Base-by-base conservation (phyloP, 169 alveolate species). In the Neospora caninum region DNA sequence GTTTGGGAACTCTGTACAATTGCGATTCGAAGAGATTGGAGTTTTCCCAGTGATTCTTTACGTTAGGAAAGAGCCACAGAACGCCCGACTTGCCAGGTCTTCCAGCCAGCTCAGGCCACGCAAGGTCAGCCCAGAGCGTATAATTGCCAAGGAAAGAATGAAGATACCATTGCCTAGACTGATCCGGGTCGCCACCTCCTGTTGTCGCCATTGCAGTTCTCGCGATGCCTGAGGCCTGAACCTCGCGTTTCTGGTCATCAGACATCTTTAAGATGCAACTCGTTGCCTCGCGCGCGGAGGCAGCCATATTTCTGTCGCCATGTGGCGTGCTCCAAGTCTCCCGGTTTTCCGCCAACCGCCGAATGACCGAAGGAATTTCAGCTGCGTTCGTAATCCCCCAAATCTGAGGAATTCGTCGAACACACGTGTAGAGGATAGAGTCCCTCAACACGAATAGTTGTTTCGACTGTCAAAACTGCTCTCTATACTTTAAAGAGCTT, bases 131-230 rank as follows among this genome's bases (percentile, higher is more conserved):
- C 64, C 70, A 83, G n/a, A 93, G 93, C 34, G 95, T 93, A 31
- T 84, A 93, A 38, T 93, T 93, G 64, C 95, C 95, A 41, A 93
- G 86, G 84, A 93, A 93, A 2, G 95, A 93, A 53, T 93, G 95
- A 38, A 93, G 84, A 49, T 93, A 87, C 95, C 95, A 93, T 42
- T 93, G 95, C 36, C 95, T 45, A 80, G 89, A 41, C 67, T 93
- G 95, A 38, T 67, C 89, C n/a, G 95, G 95, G 39, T 93, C 95
- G 18, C 95, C 95, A 13, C 69, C 41, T 36, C 41, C 67, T 73
- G 43, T 49, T 0, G 58, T 25, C 89, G 31, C 69, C 54, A n/a
- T 25, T 6, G 31, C 69, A 10, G 69, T 82, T 20, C 49, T 27
- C 39, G 43, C 49, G 38, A n/a, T 22, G 13, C 10, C 69, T 18